A percentile compares a stretch with the other conserved stretches of the same genome.
These are phyloP conservation scores for Penicillium sp. DNA, from an alignment of 2,329 filamentous ascomycete species.

Conservation along the genomic window DNA sequence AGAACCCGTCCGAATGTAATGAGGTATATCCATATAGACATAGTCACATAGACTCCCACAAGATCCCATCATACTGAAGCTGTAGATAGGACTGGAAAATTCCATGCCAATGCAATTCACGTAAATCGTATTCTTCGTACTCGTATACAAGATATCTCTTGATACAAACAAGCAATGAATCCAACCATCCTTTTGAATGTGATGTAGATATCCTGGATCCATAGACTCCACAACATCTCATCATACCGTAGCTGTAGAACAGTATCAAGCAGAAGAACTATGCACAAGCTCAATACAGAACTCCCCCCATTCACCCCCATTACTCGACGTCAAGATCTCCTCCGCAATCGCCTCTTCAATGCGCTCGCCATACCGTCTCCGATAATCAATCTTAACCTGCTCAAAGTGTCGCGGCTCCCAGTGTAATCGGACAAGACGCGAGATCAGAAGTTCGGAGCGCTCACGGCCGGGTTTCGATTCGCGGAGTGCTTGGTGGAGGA, in stretches of 20 bases:
- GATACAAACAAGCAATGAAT: too few species aligned
- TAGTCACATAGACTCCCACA: too few species aligned
- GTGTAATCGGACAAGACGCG: slow-evolving; percentile 81
- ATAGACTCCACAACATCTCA: not conserved
- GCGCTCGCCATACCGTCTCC: slow-evolving; percentile 70
- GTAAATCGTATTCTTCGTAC: too few species aligned
- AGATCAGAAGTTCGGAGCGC: slow-evolving; percentile 83
- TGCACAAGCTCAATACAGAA: slow-evolving; percentile 68
- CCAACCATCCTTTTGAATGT: too few species aligned
- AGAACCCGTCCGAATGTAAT: too few species aligned
- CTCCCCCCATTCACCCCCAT: slow-evolving; percentile 64
- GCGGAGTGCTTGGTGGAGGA: slow-evolving; percentile 86
- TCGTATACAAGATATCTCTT: too few species aligned
- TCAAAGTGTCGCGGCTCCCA: slow-evolving; percentile 86
- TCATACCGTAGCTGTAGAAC: too few species aligned
- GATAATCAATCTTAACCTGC: slow-evolving; percentile 76
- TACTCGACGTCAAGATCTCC: slow-evolving; percentile 62
- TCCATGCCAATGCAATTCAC: too few species aligned
- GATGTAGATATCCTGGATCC: too few species aligned
- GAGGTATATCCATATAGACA: too few species aligned
- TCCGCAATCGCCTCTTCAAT: slow-evolving; percentile 78
- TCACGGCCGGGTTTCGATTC: slow-evolving; percentile 69
- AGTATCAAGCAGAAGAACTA: slow-evolving; percentile 26
- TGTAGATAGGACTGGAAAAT: too few species aligned
- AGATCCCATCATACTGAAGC: too few species aligned